A percentile compares a stretch with the other conserved stretches of the same genome.
Evolutionary conservation across 148 eudicot genomes (phyloP).

Genomic region (Pharnaceum exiguum): DNA sequence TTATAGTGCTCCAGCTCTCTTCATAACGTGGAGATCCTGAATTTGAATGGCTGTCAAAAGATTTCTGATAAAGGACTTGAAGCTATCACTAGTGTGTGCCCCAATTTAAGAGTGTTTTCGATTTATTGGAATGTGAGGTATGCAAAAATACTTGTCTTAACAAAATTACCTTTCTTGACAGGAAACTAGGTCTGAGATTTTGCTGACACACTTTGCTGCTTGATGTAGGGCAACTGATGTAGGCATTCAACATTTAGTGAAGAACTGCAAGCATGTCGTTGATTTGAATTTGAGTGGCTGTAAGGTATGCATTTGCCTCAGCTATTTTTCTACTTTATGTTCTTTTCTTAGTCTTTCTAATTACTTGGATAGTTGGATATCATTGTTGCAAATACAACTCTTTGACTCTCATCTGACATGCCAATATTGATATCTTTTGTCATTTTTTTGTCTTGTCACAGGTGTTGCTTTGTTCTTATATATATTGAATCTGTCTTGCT

Average conservation of each 20-base stretch:
- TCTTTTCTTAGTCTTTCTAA: neutral
- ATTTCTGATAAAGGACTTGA: constrained; percentile 83
- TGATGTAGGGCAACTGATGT: constrained; percentile 69
- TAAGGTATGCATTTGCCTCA: constrained; percentile 49
- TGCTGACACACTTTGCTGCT: constrained; percentile 8
- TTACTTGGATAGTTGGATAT: neutral
- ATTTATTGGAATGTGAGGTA: constrained; percentile 97
- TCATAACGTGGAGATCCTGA: constrained; percentile 57
- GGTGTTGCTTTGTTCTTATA: no score
- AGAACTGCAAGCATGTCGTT: constrained; percentile 55
- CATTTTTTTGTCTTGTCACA: no score
- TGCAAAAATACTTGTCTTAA: neutral
- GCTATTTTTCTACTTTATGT: no score
- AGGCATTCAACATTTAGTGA: constrained; percentile 59
- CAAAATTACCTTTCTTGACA: neutral
- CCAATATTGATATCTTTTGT: no score
- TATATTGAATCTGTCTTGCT: no score
- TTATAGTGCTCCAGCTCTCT: constrained; percentile 54
- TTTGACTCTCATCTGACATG: no score
- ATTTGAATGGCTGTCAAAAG: constrained; percentile 91
- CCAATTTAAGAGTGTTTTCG: constrained; percentile 61
- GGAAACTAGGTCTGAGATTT: neutral
- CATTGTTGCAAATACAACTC: neutral
- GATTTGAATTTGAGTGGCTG: constrained; percentile 96
- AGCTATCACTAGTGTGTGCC: constrained; percentile 55